Conservation (phyloP, 495 filamentous ascomycete genomes). For the Rhypophila decipiens region DNA sequence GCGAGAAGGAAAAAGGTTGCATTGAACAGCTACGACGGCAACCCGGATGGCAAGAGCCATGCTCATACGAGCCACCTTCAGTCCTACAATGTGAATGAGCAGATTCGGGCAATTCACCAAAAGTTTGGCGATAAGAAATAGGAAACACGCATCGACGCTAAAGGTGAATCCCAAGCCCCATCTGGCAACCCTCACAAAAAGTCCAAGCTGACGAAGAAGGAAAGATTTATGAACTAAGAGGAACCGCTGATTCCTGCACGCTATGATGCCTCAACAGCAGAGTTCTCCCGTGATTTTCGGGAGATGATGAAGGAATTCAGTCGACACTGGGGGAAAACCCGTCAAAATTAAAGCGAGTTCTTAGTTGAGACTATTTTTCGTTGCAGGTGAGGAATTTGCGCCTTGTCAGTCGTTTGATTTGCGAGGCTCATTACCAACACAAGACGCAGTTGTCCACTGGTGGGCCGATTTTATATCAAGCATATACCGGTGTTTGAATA, state of each 20-base stretch:
- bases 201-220: no score
- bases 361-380: background rate
- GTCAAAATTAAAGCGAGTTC: conserved; percentile 12
- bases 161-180: no score
- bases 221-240: no score
- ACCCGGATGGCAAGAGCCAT: conserved; percentile 51
- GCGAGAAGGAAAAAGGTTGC: conserved; percentile 69
- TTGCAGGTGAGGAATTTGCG: background rate
- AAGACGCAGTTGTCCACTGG: no score
- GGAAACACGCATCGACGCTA: no score
- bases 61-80: conserved; percentile 44
- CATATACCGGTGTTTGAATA: no score
- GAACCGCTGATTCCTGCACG: no score
- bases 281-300: no score
- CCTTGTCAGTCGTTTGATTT: background rate
- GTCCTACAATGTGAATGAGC: conserved; percentile 60
- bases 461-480: no score
- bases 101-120: conserved; percentile 61
- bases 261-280: no score
- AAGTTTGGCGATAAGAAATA: conserved; percentile 50
- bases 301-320: no score
- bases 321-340: background rate
- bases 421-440: background rate
- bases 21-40: conserved; percentile 57
- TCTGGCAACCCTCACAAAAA: no score